These are phyloP conservation scores for Syzygium aqueum DNA, from an alignment of 345 rosid species.

Conservation along the genomic window DNA sequence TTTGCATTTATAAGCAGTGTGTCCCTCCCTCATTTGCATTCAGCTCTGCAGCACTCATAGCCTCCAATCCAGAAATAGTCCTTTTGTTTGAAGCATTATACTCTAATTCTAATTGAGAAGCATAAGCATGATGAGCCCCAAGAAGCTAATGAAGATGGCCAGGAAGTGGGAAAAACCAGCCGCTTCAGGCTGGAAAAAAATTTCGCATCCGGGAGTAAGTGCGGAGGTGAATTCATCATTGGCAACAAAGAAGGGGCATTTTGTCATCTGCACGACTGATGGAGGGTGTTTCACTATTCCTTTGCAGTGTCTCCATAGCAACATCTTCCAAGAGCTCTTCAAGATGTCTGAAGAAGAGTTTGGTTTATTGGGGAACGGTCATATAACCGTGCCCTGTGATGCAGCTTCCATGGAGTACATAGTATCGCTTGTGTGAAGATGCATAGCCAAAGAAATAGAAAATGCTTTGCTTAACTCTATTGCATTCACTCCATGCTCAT, in stretches of 20 bases:
- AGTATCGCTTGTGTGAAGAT: background rate
- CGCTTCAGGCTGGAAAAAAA: background rate
- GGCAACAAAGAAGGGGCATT: background rate
- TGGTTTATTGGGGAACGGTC: conserved; percentile 4
- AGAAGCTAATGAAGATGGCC: background rate
- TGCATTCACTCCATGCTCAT: background rate
- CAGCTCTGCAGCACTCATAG: too few relatives aligned
- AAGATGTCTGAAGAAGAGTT: background rate
- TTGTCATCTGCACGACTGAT: background rate
- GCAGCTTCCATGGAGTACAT: conserved; percentile 7
- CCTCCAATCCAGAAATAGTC: too few relatives aligned
- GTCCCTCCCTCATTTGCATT: too few relatives aligned
- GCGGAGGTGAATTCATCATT: background rate
- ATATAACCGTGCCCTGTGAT: conserved; percentile 13
- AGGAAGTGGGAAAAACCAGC: background rate
- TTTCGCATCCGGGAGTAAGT: background rate
- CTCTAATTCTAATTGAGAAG: too few relatives aligned
- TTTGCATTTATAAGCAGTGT: too few relatives aligned
- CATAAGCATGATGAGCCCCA: background rate
- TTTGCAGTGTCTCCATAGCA: too few relatives aligned
- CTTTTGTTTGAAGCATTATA: too few relatives aligned
- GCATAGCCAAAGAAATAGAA: conserved; percentile 1
- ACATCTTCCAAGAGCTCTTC: too few relatives aligned
- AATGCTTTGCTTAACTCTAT: background rate
- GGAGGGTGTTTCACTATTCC: too few relatives aligned